Evolutionary conservation across 441 rosid genomes (phyloP).

Genomic region (Brassica balearica): DNA sequence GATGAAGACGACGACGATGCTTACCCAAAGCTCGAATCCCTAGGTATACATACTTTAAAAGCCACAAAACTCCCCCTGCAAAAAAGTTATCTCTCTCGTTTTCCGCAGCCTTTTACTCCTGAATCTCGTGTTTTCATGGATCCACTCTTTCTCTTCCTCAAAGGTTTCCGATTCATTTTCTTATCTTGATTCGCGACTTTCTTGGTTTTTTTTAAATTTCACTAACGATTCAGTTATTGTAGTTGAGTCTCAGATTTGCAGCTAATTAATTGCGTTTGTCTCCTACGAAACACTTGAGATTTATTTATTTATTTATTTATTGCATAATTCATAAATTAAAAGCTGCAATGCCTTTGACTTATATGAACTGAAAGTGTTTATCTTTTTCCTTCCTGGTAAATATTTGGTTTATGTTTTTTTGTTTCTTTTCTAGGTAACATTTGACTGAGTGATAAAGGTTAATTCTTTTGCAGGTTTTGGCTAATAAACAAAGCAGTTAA

Average conservation of each 20-base stretch:
- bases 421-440: too few relatives aligned
- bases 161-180: conserved; percentile 51
- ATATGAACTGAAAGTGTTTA: too few relatives aligned
- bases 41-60: background rate
- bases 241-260: background rate
- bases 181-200: conserved; percentile 7
- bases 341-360: too few relatives aligned
- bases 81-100: conserved; percentile 10
- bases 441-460: too few relatives aligned
- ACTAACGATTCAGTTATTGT: background rate
- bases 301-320: background rate
- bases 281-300: background rate
- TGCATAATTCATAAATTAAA: background rate
- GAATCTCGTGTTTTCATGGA: conserved; percentile 54
- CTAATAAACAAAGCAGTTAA: too few relatives aligned
- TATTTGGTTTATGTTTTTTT: too few relatives aligned
- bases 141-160: conserved; percentile 71
- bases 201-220: background rate
- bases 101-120: conserved; percentile 19
- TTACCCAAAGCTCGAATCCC: conserved; percentile 49
- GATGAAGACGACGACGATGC: conserved; percentile 4
- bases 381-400: too few relatives aligned
- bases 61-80: background rate
- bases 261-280: background rate
- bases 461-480: too few relatives aligned